Base-by-base conservation (phyloP, 2,329 filamentous ascomycete genomes). In the Fusarium sp. region DNA sequence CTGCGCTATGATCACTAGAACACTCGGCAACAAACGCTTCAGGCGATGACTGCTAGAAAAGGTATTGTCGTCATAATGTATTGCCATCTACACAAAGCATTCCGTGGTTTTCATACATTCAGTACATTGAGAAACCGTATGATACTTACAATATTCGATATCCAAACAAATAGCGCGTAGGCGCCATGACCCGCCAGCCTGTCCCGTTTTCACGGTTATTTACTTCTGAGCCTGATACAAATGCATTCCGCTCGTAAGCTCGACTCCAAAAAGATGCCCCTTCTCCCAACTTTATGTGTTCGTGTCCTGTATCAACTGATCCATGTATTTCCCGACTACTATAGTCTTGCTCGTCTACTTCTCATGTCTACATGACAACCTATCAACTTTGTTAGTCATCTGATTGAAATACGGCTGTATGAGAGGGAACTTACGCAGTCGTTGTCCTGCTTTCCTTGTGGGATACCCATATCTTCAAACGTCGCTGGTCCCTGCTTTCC, bases 381-480 rank as follows among this genome's bases (percentile, higher is more conserved):
- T 77, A 29, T 20, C 14, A 4, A n/a, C 34, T 6, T 32, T 47
- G 27, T 66, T 67, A 66, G 62, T 14, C 4, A 22, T 44, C 18
- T 16, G 12, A 46, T 20, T 34, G 10, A 16, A 24, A 6, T 20
- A 46, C 25, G n/a, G 6, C 11, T 45, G n/a, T 37, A 29, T 45
- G 16, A 9, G 22, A 13, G 20, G 32, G 48, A 64, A 86, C 87
- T 86, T 89, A 98, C 94, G 84, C 95, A 99, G 81, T 98, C 94
- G 72, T 88, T 88, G n/a, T 97, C 93, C 67, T 91, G 87, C 80
- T 96, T 94, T 49, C 86, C 90, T 75, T 90, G 87, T 9, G 94
- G 93, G 74, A 99, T 95, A 41, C 96, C 96, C 96, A 99, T 99
- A 78, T 97, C 94, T 78, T 98, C 95, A 79, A 99, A 99, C 0